Evolutionary conservation across 225 moss, liverwort and hornwort species (phyloP).

Genomic region (Physcomitrium patens): DNA sequence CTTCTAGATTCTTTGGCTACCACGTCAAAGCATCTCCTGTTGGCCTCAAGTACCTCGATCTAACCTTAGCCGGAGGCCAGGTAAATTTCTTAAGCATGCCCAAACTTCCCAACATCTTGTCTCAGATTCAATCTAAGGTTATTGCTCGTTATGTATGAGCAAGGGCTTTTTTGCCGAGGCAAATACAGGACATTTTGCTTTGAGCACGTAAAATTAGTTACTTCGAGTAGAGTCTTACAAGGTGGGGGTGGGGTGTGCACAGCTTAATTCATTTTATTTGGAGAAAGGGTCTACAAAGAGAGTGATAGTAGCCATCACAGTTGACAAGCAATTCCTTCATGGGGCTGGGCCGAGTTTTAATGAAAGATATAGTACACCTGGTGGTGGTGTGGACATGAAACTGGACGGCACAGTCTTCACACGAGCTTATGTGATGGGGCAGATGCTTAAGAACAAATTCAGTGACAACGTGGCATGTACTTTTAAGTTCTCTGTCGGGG

Average conservation of each 20-base stretch:
- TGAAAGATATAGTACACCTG: conserved; percentile 46
- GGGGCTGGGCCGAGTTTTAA: conserved; percentile 82
- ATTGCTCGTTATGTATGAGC: too few relatives aligned
- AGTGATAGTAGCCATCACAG: conserved; percentile 34
- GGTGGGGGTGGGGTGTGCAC: conserved; percentile 17
- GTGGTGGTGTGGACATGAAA: conserved; percentile 55
- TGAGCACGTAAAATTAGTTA: too few relatives aligned
- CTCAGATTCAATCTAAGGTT: too few relatives aligned
- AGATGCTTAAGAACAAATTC: conserved; percentile 75
- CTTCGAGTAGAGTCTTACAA: too few relatives aligned
- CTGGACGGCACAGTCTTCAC: conserved; percentile 59
- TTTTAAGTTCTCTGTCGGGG: conserved; percentile 46
- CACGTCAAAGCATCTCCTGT: conserved; percentile 57
- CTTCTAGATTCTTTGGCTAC: conserved; percentile 81
- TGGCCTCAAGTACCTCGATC: conserved; percentile 61
- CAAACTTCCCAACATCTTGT: background rate
- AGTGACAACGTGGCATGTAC: conserved; percentile 56
- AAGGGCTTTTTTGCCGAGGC: too few relatives aligned
- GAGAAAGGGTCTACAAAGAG: conserved; percentile 51
- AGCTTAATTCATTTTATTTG: conserved; percentile 57
- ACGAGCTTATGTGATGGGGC: conserved; percentile 70
- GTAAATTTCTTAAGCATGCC: conserved; percentile 30
- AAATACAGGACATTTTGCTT: too few relatives aligned
- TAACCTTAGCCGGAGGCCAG: conserved; percentile 69
- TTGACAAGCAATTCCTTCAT: conserved; percentile 69